Conservation (phyloP, 305 asterid species). For the Plantago rigida region DNA sequence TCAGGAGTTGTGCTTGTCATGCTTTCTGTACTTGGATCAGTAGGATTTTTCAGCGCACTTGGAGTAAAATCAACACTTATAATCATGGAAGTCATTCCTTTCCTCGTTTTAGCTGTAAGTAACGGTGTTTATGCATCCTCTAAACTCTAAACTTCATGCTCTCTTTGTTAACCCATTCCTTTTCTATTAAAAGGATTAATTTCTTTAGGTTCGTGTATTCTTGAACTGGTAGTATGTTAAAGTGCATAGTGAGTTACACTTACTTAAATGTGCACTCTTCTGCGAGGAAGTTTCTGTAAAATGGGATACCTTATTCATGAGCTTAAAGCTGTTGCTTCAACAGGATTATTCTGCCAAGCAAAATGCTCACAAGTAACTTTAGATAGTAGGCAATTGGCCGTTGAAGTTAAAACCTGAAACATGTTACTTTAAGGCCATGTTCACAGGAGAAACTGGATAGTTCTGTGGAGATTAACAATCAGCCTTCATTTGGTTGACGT, state of each 20-base stretch:
- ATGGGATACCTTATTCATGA: neutral
- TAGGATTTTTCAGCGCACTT: constrained; percentile 88
- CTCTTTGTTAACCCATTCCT: too few species aligned
- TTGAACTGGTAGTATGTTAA: too few species aligned
- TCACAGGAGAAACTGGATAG: too few species aligned
- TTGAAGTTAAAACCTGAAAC: too few species aligned
- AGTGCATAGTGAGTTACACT: neutral
- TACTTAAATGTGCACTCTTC: neutral
- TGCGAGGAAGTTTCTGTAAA: neutral
- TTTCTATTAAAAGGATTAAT: too few species aligned
- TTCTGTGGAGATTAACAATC: too few species aligned
- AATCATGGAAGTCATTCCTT: constrained; percentile 99
- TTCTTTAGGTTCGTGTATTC: too few species aligned
- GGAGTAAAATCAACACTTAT: constrained; percentile 94
- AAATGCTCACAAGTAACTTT: neutral
- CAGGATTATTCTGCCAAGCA: neutral
- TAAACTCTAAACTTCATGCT: neutral
- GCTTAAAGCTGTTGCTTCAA: neutral
- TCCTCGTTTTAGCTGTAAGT: constrained; percentile 97
- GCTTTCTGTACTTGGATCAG: constrained; percentile 97
- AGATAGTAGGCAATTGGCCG: too few species aligned
- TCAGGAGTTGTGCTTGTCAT: constrained; percentile 95
- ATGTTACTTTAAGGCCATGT: too few species aligned
- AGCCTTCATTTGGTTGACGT: too few species aligned
- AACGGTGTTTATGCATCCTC: constrained; percentile 21